A percentile compares a stretch with the other conserved stretches of the same genome.
Conservation (phyloP, 495 filamentous ascomycete genomes). For the Cladorrhinum samala region DNA sequence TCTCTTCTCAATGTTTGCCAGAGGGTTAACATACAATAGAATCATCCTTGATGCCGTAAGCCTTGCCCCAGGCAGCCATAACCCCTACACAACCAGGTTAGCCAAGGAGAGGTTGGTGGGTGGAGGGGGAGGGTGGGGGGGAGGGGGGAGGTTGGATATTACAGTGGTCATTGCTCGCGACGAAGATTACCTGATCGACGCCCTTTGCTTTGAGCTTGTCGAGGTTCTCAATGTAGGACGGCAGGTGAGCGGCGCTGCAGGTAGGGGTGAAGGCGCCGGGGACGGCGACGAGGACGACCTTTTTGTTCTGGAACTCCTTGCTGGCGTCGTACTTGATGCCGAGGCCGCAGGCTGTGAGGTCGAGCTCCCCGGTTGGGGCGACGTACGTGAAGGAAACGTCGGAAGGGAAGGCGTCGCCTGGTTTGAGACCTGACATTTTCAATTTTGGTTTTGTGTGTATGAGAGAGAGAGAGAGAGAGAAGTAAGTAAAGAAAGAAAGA, state of each 20-base stretch:
- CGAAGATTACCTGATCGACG: slow-evolving; percentile 77
- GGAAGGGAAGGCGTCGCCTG: slow-evolving; percentile 76
- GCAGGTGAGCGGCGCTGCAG: slow-evolving; percentile 82
- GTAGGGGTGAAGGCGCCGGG: slow-evolving; percentile 95
- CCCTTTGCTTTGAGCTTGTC: slow-evolving; percentile 71
- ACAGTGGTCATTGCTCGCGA: slow-evolving; percentile 87
- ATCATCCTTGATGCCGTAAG: slow-evolving; percentile 74
- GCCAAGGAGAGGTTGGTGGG: no score
- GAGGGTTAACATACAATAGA: slow-evolving; percentile 58
- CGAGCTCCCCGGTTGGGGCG: slow-evolving; percentile 57
- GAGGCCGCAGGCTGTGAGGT: slow-evolving; percentile 70
- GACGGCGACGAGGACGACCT: slow-evolving; percentile 84
- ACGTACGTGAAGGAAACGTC: slow-evolving; percentile 77
- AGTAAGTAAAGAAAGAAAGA: background rate
- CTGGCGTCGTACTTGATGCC: slow-evolving; percentile 76
- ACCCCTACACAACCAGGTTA: no score
- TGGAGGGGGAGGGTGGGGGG: no score
- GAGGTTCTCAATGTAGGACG: slow-evolving; percentile 74
- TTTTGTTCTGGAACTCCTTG: slow-evolving; percentile 80
- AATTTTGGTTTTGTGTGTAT: background rate
- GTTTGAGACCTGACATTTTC: slow-evolving; percentile 67
- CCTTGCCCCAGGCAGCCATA: slow-evolving; percentile 95
- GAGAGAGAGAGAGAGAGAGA: background rate
- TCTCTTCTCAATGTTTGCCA: background rate
- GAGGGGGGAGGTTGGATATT: no score